Conservation (phyloP, 768 basidiomycete species). For the Fomitopsis pulvina region DNA sequence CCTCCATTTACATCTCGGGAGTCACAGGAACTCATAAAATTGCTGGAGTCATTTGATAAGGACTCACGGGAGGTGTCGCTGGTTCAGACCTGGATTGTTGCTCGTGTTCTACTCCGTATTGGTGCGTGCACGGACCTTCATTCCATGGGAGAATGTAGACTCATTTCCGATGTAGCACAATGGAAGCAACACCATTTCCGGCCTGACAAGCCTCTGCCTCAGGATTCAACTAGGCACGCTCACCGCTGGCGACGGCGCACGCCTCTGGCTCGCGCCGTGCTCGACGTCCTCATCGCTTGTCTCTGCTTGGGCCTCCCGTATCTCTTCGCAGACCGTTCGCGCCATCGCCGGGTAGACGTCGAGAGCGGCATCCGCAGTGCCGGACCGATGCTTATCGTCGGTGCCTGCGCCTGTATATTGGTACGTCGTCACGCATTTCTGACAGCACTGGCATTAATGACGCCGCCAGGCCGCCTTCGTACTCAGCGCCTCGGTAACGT, state of each 20-base stretch:
- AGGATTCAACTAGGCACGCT: conserved; percentile 32
- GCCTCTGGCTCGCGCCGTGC: conserved; percentile 40
- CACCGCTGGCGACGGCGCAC: conserved; percentile 25
- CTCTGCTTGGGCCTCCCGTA: conserved; percentile 78
- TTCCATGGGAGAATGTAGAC: background rate
- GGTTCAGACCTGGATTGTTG: conserved; percentile 56
- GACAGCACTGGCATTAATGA: background rate
- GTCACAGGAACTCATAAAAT: conserved; percentile 63
- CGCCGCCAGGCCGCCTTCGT: conserved; percentile 64
- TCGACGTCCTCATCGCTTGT: conserved; percentile 54
- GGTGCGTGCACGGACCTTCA: conserved; percentile 36
- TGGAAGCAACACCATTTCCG: conserved; percentile 72
- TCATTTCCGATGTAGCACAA: conserved; percentile 33
- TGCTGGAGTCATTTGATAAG: conserved; percentile 42
- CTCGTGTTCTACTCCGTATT: conserved; percentile 62
- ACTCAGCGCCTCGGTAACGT: conserved; percentile 75
- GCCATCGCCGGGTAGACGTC: conserved; percentile 46
- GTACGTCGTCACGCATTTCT: conserved; percentile 12
- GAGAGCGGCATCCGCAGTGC: conserved; percentile 45
- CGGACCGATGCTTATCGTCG: conserved; percentile 55
- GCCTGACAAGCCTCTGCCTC: conserved; percentile 58
- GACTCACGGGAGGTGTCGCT: conserved; percentile 39
- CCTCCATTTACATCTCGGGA: conserved; percentile 74
- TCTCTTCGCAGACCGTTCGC: conserved; percentile 54
- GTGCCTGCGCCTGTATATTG: conserved; percentile 41